Base-by-base conservation (phyloP, 2,329 filamentous ascomycete species). In the Ophiostoma himal-ulmi region DNA sequence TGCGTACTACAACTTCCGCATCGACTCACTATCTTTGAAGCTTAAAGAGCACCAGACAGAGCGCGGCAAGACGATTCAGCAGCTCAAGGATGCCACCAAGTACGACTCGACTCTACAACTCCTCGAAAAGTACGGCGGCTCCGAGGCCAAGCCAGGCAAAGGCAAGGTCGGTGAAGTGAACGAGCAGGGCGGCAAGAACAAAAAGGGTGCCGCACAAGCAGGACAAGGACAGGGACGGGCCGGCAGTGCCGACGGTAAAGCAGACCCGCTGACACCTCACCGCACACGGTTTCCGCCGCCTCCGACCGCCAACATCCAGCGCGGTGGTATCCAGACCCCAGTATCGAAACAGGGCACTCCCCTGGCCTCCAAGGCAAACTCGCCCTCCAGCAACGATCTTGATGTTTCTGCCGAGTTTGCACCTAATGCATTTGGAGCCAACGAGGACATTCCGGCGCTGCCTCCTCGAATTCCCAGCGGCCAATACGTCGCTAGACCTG, bases 41-140 rank as follows among this genome's bases (percentile, higher is more conserved):
- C 84, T 98, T 39, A 90, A 94, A 75, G 86, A 86, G 26, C 85
- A 94, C 48, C 88, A 94, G 76, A 87, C 88, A 69, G 91, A 97
- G 79, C 89, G 94, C 69, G 88, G 91, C 71, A 88, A 88, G 75
- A 97, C 94, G 1, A 98, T 99, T 74, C 91, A 96, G 78, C 94
- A 94, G 80, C 87, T 99, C 73, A 99, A 99, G 81, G 89, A 91
- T 71, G 94, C 94, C 36, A 99, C 95, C 44, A 97, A 92, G 79
- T 99, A 97, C 81, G 92, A 98, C 80, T 95, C 94, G 41, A 99
- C 95, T 1, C 88, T 96, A 76, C 89, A 97, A 78, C 81, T 99
- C 72, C 86, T 99, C 13, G 92, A 98, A 76, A 99, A 98, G 76
- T 99, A 99, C 78, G 94, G 93, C 48, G 91, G 88, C 11, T 82